These are phyloP conservation scores for Venturia asperata DNA, from an alignment of 2,329 filamentous ascomycete genomes.

Conservation along the genomic window DNA sequence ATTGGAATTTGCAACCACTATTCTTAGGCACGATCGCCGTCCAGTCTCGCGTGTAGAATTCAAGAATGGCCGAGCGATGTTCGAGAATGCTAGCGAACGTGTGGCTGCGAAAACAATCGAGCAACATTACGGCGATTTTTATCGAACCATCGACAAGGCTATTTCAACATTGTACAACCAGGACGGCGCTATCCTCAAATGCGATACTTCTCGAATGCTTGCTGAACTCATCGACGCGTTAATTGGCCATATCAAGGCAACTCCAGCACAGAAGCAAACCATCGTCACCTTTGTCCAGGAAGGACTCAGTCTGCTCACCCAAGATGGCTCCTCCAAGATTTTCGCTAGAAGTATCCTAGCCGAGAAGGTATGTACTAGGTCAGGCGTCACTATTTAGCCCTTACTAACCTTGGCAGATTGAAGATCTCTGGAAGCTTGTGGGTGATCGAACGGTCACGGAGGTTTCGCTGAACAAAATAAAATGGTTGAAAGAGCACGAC, in stretches of 20 bases:
- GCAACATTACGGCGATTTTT: background rate
- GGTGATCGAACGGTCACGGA: constrained; percentile 1
- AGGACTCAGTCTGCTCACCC: background rate
- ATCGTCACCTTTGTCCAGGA: background rate
- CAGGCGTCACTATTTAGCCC: background rate
- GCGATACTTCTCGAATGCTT: background rate
- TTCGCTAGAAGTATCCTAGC: background rate
- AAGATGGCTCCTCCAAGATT: background rate
- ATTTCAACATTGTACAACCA: background rate
- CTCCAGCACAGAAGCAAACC: background rate
- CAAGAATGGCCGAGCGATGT: background rate
- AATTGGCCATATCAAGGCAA: background rate
- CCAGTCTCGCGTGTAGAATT: background rate
- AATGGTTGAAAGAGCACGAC: constrained; percentile 10
- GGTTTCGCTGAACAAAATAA: background rate
- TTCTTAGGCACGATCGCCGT: background rate
- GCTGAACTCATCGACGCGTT: background rate
- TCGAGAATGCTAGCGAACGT: background rate
- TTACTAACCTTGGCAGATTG: background rate
- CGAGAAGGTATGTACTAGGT: constrained; percentile 7
- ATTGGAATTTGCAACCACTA: background rate
- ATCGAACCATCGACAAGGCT: background rate
- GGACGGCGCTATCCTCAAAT: background rate
- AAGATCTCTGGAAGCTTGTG: background rate
- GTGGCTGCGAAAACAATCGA: background rate